Percentiles rank a stretch among this genome's conserved stretches.
Evolutionary conservation across 257 asterid genomes (phyloP).

Genomic region (Primulina eburnea): DNA sequence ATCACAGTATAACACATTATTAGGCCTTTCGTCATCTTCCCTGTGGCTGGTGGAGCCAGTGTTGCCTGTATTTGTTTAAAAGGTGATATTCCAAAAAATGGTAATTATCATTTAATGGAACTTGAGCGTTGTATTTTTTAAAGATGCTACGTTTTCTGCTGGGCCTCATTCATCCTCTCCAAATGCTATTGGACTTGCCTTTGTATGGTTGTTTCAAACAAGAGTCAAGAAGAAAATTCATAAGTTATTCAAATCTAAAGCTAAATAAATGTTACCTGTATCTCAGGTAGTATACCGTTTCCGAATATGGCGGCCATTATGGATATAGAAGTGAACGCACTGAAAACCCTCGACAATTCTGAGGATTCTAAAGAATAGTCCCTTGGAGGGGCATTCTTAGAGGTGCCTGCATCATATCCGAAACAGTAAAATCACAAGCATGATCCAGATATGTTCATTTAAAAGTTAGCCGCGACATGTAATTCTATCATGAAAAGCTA

Average conservation of each 20-base stretch:
- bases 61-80: slow-evolving; percentile 61
- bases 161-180: neutral
- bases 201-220: neutral
- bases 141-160: neutral
- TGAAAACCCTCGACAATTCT: slow-evolving; percentile 53
- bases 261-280: slow-evolving; percentile 50
- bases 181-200: neutral
- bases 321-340: slow-evolving; percentile 85
- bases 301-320: slow-evolving; percentile 95
- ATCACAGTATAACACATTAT: slow-evolving; percentile 88
- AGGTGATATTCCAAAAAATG: slow-evolving; percentile 1
- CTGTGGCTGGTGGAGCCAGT: slow-evolving; percentile 90
- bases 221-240: neutral
- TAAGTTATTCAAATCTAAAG: neutral
- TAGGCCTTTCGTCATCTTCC: slow-evolving; percentile 95
- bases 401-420: slow-evolving; percentile 42
- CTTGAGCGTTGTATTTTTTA: neutral
- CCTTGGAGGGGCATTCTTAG: slow-evolving; percentile 65
- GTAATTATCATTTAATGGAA: neutral
- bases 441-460: neutral
- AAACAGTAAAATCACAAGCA: slow-evolving; percentile 15
- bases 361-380: slow-evolving; percentile 77
- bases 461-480: neutral
- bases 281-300: slow-evolving; percentile 92
- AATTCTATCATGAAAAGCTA: too few species aligned